Evolutionary conservation across 495 filamentous ascomycete species (phyloP).

Genomic region (Aspergillus cristatus): DNA sequence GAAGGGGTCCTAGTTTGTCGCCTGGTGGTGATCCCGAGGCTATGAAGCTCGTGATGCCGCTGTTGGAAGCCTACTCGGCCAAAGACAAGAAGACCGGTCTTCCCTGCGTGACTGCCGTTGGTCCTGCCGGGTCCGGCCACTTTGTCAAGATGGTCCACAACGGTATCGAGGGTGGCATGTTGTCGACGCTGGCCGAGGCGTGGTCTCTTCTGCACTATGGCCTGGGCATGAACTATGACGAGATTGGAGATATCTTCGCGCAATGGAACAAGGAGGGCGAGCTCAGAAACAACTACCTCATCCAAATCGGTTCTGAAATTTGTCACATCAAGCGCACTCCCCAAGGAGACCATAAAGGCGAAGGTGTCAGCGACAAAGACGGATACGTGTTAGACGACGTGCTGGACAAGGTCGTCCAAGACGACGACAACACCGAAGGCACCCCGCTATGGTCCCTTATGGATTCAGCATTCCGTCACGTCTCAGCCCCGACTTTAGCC

Average conservation of each 20-base stretch:
- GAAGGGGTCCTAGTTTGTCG: constrained; percentile 55
- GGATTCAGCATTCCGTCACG: constrained; percentile 53
- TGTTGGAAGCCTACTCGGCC: constrained; percentile 52
- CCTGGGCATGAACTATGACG: constrained; percentile 50
- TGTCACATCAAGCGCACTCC: constrained; percentile 36
- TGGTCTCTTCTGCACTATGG: constrained; percentile 56
- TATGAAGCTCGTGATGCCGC: constrained; percentile 51
- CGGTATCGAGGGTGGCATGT: constrained; percentile 67
- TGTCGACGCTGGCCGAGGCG: constrained; percentile 50
- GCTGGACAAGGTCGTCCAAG: constrained; percentile 70
- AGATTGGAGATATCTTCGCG: constrained; percentile 52
- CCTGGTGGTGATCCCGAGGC: constrained; percentile 53
- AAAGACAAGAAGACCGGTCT: constrained; percentile 47
- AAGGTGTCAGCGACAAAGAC: constrained; percentile 20
- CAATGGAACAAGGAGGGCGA: constrained; percentile 53
- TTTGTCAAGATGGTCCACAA: constrained; percentile 77
- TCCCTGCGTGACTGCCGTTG: constrained; percentile 54
- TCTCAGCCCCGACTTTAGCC: constrained; percentile 56
- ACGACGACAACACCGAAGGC: constrained; percentile 57
- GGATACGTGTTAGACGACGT: constrained; percentile 53
- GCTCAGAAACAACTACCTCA: constrained; percentile 50
- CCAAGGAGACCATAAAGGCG: constrained; percentile 33
- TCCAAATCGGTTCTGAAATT: constrained; percentile 56
- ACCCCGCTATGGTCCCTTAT: constrained; percentile 57
- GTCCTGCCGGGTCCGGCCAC: constrained; percentile 56